Evolutionary conservation across 148 eudicot species (phyloP), one percentile per base, ranked within the genome.

Genomic region (Chenopodium album): DNA sequence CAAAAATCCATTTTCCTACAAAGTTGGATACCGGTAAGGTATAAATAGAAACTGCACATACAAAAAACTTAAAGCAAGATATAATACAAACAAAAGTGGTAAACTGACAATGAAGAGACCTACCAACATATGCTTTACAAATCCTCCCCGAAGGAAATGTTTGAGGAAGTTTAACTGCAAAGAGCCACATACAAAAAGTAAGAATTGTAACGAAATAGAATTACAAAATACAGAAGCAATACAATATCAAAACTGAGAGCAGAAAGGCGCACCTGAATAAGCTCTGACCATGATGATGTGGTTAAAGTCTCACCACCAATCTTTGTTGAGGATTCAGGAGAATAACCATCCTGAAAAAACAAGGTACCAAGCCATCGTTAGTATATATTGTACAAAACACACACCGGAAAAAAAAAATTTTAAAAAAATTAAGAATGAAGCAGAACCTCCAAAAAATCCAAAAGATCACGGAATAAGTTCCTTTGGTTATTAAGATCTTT

Each of bases 71-170:
- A 12, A 7, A 34, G 70, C 34, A 72, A 19, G 32, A 41, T 1
- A 20, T 12, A 71, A 46, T 0, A 62, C 16, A 64, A 59, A 56
- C 52, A 69, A n/a, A 23, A 56, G 59, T 2, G 50, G n/a, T 69
- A n/a, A 20, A 56, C 48, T 5, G 52, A 17, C 4, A 6, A 44
- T 44, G 32, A 54, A 22, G 69, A 73, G 82, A 71, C 86, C 37
- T 73, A 93, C 98, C 97, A 87, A 95, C 97, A 95, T 92, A 71
- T 95, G 98, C 87, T 90, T 93, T 68, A 92, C 90, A 77, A 95
- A 95, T 70, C 97, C 98, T 85, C 97, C 94, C 14, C 85, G 89
- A 68, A 95, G 97, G 63, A 89, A 91, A 87, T 90, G 97, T 89
- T 89, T 95, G 9, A 93, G 70, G 56, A 93, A 93, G 87, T 93